These are phyloP conservation scores for Brassica balearica DNA, from an alignment of 441 rosid species.

Conservation along the genomic window DNA sequence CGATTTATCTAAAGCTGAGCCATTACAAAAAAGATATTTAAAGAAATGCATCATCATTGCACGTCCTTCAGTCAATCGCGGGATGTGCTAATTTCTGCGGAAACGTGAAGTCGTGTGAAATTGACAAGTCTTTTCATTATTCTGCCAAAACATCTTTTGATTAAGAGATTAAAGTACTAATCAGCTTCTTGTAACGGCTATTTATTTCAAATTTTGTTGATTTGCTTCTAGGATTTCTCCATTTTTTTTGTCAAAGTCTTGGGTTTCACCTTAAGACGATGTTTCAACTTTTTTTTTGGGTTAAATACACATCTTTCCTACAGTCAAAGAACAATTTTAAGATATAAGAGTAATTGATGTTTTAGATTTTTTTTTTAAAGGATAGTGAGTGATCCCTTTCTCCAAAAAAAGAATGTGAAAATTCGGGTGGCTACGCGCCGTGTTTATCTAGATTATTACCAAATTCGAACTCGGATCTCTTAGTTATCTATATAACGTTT, in stretches of 20 bases:
- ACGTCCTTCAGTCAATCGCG: slow-evolving; percentile 32
- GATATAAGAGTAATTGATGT: too few species aligned
- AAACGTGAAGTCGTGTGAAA: slow-evolving; percentile 38
- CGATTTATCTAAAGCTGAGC: slow-evolving; percentile 9
- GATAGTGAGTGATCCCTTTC: too few species aligned
- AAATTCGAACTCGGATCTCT: too few species aligned
- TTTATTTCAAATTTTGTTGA: slow-evolving; percentile 10
- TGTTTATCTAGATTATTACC: too few species aligned
- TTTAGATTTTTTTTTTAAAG: too few species aligned
- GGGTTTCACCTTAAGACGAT: slow-evolving; percentile 8
- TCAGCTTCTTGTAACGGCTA: slow-evolving; percentile 40
- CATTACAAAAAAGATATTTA: neutral
- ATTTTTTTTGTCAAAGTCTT: too few species aligned
- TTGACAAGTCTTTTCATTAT: neutral
- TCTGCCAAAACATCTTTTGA: neutral
- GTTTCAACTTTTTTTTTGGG: neutral
- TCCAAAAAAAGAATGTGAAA: too few species aligned
- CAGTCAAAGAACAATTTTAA: too few species aligned
- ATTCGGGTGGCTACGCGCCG: too few species aligned
- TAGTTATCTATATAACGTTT: too few species aligned
- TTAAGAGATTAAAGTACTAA: neutral
- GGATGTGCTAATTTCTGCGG: slow-evolving; percentile 9
- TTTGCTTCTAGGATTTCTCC: neutral
- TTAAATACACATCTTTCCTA: too few species aligned
- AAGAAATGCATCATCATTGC: slow-evolving; percentile 24